Base-by-base conservation (phyloP, 805 yeast genomes). In the Yarrowia deformans region DNA sequence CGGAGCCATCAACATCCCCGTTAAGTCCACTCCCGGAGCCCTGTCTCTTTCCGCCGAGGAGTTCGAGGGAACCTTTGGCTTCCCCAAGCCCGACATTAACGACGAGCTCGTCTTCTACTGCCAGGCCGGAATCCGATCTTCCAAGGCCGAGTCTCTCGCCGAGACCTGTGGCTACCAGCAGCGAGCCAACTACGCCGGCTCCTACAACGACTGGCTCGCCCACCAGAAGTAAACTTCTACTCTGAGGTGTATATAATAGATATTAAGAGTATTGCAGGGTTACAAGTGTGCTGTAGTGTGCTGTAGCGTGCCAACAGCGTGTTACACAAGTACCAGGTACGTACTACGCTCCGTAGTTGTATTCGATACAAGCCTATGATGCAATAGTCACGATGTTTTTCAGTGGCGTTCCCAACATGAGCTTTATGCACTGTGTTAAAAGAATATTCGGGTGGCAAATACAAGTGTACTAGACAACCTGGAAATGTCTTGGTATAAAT, bases 11-110 rank as follows among this genome's bases (percentile, higher is more conserved):
- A 95, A 95, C 76, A 85, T 94, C 70, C 98, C 99, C 19, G 89
- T 88, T 80, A 92, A 92, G 76, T 87, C 95, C 5, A 86, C 93
- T 13, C 98, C 98, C 0, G 97, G 97, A 23, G 98, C 98, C 0
- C 83, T 94, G 70, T 92, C 91, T 61, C 84, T 94, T 63, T 79
- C 88, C 0, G 84, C 84, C 7, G 97, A 90, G 68, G 97, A 91
- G 72, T 94, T 95, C 75, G 84, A 87, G 74, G 90, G 90, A 45
- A 82, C 86, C 58, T 92, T 93, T 80, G 94, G 96, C 14, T 88
- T 93, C 75, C 83, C 82, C 14, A 94, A 94, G 81, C 99, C 99
- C 2, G 73, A 80, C 8, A 78, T 81, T 60, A 88, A 87, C 64
- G 86, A 90, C 76, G 90, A 91, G 73, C 82, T 94, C 76, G 85